Base-by-base conservation (phyloP, 2,329 filamentous ascomycete genomes). In the Sporothrix luriei region DNA sequence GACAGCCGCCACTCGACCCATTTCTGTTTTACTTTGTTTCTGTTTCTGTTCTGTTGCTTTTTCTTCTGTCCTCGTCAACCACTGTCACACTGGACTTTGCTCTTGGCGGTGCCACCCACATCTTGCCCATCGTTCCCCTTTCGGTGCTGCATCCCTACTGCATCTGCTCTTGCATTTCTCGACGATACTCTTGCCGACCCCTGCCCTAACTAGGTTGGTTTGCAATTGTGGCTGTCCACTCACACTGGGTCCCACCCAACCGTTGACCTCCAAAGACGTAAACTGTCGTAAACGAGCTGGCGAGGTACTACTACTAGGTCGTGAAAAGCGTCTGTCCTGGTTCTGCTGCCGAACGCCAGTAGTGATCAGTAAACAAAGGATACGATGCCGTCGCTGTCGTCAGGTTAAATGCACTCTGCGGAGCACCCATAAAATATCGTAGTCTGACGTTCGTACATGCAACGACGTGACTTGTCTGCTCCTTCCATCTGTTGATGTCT, bases 111-210 rank as follows among this genome's bases (percentile, higher is more conserved):
- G 67, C 33, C 9, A 7, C 13, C 11, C 40, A 43, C 14, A 13
- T 43, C 14, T 16, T 43, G 11, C 57, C 54, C 67, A 62, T 64
- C 67, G 13, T 68, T 68, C 40, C 67, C 55, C 21, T 52, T 62
- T 57, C 48, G 33, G 33, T 33, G 33, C 33, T 33, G 33, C 33
- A 33, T 33, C 55, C 6, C 38, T 43, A 5, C 54, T 40, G 43
- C 26, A n/a, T 57, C 33, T 33, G 33, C 3, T 33, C 33, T 33
- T 33, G 33, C 33, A 33, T 68, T 21, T 59, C 67, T 38, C 46
- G 40, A 14, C 33, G 21, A 16, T 3, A 54, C 24, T 61, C 33
- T 61, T 61, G 33, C 38, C 29, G n/a, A 24, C 62, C 48, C 62
- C 43, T 46, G 40, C 64, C 49, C 38, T 43, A 33, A 19, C 62